Base-by-base conservation (phyloP, 1,139 yeast genomes). In the Blastobotrys malaysiensis region DNA sequence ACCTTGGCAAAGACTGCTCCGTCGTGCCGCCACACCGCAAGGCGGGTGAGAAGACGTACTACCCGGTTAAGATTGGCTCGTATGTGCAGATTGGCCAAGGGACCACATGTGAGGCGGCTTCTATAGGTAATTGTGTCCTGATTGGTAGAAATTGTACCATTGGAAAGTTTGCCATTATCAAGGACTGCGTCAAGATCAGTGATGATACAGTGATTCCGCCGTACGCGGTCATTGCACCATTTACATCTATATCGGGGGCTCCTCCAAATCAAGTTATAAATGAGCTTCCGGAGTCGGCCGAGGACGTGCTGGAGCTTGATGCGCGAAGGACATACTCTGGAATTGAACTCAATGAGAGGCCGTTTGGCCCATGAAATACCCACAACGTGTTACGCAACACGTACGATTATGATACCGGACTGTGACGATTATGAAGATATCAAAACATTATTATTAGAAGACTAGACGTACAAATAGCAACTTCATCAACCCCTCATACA, bases 131-230 rank as follows among this genome's bases (percentile, higher is more conserved):
- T 19, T 76, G 77, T 68, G 80, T 79, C 1, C 73, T 70, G 48
- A 76, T 86, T 13, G 93, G 91, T 0, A 76, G 73, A 57, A 67
- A 86, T 52, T 86, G 86, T 27, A 59, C 72, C 9, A 71, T 86
- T 4, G 90, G 79, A 9, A 72, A 75, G 56, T 70, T 76, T 52
- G 72, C 79, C 5, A 75, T 82, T n/a, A 70, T 86, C 31, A 80
- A 82, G 59, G 90, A 85, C 61, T 82, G 88, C 61, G 84, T 83
- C 44, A 64, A 80, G 9, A 72, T 86, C 1, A 75, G 76, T 16
- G 72, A 73, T 39, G 76, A 76, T 18, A 72, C 84, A 0, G 69
- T 67, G 4, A 65, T 86, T 1, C 88, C 91, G 0, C 77, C 81
- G 1, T 74, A 75, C 56, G 70, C 75, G 57, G 82, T 82, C 39